A percentile compares a stretch with the other conserved stretches of the same genome.
Evolutionary conservation across 2,329 filamentous ascomycete genomes (phyloP).

Genomic region (Fusarium paranaense): DNA sequence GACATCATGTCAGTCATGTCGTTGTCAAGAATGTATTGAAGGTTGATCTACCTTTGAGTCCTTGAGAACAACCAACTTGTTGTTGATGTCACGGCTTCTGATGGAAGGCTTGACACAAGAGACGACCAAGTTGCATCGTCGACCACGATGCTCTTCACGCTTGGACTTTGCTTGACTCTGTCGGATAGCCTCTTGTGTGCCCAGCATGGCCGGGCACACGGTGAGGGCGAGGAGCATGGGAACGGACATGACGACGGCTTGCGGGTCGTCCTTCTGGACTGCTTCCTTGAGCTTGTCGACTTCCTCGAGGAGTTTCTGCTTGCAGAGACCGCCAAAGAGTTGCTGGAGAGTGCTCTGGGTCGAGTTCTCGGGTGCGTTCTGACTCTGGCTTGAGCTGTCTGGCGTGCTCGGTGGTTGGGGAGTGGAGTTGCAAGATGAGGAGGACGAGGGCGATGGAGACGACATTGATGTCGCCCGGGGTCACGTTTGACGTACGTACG

Average conservation of each 20-base stretch:
- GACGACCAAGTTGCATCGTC: slow-evolving; percentile 61
- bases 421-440: slow-evolving; percentile 27
- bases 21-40: background rate
- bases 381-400: background rate
- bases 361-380: slow-evolving; percentile 22
- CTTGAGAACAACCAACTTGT: slow-evolving; percentile 58
- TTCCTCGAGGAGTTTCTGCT: slow-evolving; percentile 41
- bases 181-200: slow-evolving; percentile 59
- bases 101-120: slow-evolving; percentile 60
- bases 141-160: slow-evolving; percentile 59
- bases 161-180: slow-evolving; percentile 59
- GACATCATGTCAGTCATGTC: background rate
- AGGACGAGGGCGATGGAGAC: slow-evolving; percentile 27
- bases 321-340: slow-evolving; percentile 38
- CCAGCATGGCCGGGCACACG: slow-evolving; percentile 54
- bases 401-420: background rate
- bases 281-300: slow-evolving; percentile 43
- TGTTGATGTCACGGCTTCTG: slow-evolving; percentile 57
- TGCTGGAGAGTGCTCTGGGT: slow-evolving; percentile 35
- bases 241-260: slow-evolving; percentile 45
- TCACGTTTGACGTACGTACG: slow-evolving; percentile 3
- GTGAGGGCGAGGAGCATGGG: slow-evolving; percentile 46
- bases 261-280: slow-evolving; percentile 41
- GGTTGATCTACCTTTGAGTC: slow-evolving; percentile 50
- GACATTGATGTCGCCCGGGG: slow-evolving; percentile 38